Base-by-base conservation (phyloP, 257 asterid species). In the Cinchona pubescens region DNA sequence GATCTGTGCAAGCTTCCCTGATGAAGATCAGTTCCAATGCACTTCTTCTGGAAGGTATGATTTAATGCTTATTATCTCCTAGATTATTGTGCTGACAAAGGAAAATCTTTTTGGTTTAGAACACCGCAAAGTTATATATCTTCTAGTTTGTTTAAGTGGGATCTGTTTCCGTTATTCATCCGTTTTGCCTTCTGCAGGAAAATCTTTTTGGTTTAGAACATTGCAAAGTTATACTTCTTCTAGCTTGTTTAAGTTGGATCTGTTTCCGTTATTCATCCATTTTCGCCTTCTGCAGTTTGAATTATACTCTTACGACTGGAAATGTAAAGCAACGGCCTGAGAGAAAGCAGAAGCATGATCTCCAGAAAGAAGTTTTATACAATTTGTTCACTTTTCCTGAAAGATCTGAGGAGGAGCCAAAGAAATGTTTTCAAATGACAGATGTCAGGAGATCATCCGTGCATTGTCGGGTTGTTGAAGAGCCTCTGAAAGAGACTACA, bases 301-400 rank as follows among this genome's bases (percentile, higher is more conserved):
- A 82, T 48, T 65, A 62, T 48, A 78, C 69, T 73, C 69, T 35
- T 45, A 73, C 60, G 59, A 73, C 82, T 42, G 76, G 77, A 80
- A 81, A 79, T 62, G 76, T 61, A 48, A 42, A 45, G 51, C 68
- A 30, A 32, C 64, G 74, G 80, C 76, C 87, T 69, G 69, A 32
- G 69, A 37, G 62, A 79, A 80, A 40, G 51, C 81, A 79, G 60
- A 85, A 35, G 79, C 45, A 76, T 71, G 86, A 85, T 40, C 76
- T 76, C 29, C 79, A 78, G 66, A 86, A 82, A 75, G 97, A 91
- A 79, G 78, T 87, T 75, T 68, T 94, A 69, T 82, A 74, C 56
- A 69, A 97, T 21, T 78, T 91, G 72, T 90, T 90, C 82, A 67
- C 65, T 75, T 80, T 18, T 64, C 81, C 86, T 70, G 78, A 46